Evolutionary conservation across 345 rosid genomes (phyloP).

Genomic region (Adansonia digitata): DNA sequence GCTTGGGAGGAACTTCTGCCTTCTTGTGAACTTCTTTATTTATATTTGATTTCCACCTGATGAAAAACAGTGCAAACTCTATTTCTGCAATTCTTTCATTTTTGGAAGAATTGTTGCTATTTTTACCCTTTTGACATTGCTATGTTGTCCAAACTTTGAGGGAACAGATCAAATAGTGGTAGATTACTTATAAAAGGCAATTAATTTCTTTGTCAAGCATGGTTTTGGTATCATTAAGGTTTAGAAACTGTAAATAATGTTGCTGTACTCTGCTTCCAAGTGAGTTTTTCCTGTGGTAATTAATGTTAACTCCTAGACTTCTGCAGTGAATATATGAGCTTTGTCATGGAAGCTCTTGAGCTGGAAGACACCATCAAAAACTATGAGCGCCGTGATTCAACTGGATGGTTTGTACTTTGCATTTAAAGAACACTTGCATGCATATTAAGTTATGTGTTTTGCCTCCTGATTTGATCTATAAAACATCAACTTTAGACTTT

Average conservation of each 20-base stretch:
- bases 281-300: not conserved
- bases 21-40: not conserved
- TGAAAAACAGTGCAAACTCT: not conserved
- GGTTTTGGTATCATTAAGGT: not conserved
- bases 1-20: not conserved
- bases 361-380: conserved; percentile 69
- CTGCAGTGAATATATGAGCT: conserved; percentile 62
- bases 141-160: not conserved
- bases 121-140: not conserved
- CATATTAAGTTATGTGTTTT: not conserved
- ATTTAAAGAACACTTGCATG: not conserved
- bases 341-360: conserved; percentile 59
- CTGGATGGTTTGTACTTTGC: conserved; percentile 59
- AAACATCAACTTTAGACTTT: not conserved
- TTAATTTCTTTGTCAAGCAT: not conserved
- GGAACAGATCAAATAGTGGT: not conserved
- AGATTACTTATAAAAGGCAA: not conserved
- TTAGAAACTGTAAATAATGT: conserved; percentile 1
- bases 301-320: not conserved
- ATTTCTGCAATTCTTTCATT: not conserved
- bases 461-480: not conserved
- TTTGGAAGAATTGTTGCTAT: not conserved
- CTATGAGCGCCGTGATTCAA: conserved; percentile 51
- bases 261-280: not conserved
- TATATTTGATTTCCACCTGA: not conserved